These are phyloP conservation scores for Paramyrothecium roridum DNA, from an alignment of 2,329 filamentous ascomycete genomes.

Conservation along the genomic window DNA sequence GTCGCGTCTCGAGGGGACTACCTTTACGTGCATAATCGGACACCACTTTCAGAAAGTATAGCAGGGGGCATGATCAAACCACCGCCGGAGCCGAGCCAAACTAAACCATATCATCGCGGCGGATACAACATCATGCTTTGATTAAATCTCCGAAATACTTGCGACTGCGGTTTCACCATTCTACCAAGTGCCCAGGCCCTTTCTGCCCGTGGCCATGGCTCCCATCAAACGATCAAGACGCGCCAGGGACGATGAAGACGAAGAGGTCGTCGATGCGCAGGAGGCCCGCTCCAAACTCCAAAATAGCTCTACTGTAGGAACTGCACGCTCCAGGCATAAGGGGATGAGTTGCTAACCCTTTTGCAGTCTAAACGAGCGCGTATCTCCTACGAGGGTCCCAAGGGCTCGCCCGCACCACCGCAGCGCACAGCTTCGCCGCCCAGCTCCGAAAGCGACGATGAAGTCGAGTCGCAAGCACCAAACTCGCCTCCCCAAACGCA, in stretches of 20 bases:
- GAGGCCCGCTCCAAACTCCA: conserved; percentile 38
- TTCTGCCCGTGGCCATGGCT: conserved; percentile 18
- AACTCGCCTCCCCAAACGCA: conserved; percentile 50
- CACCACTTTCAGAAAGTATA: too few species aligned
- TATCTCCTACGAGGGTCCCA: conserved; percentile 20
- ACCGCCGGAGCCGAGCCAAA: too few species aligned
- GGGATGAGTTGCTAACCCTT: conserved; percentile 2
- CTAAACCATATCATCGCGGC: too few species aligned
- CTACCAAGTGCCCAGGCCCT: background rate
- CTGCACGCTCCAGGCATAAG: too few species aligned
- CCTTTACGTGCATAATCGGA: background rate
- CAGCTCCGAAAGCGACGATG: conserved; percentile 25
- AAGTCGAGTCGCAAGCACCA: conserved; percentile 21
- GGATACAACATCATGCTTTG: too few species aligned
- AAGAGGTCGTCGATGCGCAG: conserved; percentile 27
- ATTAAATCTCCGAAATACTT: too few species aligned
- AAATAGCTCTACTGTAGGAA: conserved; percentile 33
- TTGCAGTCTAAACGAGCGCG: conserved; percentile 29
- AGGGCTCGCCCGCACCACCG: conserved; percentile 7
- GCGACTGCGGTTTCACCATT: too few species aligned
- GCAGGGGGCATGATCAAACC: too few species aligned
- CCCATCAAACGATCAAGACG: conserved; percentile 40
- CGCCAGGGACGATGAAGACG: conserved; percentile 29
- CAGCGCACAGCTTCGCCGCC: conserved; percentile 13
- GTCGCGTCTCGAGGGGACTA: background rate